phyloP scores from a whole-genome alignment of 2,329 filamentous ascomycete species.

The Teratosphaeriaceae sp. region DNA sequence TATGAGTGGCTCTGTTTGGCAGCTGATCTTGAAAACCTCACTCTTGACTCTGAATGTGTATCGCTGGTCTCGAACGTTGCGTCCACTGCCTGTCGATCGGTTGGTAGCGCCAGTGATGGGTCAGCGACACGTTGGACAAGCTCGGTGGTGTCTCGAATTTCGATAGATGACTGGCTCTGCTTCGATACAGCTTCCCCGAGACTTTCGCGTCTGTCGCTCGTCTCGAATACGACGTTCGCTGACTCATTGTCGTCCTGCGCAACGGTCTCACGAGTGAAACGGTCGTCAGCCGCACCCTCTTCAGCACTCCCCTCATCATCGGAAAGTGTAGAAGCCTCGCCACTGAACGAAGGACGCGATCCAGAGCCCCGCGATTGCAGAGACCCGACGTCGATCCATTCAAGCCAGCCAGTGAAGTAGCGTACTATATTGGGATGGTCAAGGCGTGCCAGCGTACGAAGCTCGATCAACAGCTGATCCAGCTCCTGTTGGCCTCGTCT shows the following conservation, averaged over 20 bases:
- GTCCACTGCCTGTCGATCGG: too few relatives aligned
- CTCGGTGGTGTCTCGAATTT: background rate
- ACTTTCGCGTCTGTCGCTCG: background rate
- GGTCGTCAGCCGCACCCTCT: constrained; percentile 1
- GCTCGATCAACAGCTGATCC: constrained; percentile 52
- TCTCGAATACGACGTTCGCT: constrained; percentile 7
- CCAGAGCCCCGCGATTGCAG: background rate
- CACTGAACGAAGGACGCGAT: background rate
- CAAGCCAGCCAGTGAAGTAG: constrained; percentile 61
- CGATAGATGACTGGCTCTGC: too few relatives aligned
- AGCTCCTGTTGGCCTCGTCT: constrained; percentile 47
- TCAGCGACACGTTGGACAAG: constrained; percentile 4
- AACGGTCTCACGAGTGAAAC: constrained; percentile 11
- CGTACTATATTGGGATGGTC: constrained; percentile 61
- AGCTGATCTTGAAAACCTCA: too few relatives aligned
- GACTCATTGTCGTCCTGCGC: constrained; percentile 14
- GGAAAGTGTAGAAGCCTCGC: background rate
- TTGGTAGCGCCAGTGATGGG: constrained; percentile 38
- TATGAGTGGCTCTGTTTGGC: too few relatives aligned
- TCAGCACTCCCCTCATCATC: too few relatives aligned
- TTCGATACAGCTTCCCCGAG: background rate
- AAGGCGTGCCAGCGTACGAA: constrained; percentile 39
- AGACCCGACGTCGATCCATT: constrained; percentile 30
- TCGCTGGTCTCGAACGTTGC: too few relatives aligned
- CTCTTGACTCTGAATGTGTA: too few relatives aligned